Percentiles rank a stretch among this genome's conserved stretches.
Conservation (phyloP, 1,284 basidiomycete species). For the Afroboletus lepidellus region DNA sequence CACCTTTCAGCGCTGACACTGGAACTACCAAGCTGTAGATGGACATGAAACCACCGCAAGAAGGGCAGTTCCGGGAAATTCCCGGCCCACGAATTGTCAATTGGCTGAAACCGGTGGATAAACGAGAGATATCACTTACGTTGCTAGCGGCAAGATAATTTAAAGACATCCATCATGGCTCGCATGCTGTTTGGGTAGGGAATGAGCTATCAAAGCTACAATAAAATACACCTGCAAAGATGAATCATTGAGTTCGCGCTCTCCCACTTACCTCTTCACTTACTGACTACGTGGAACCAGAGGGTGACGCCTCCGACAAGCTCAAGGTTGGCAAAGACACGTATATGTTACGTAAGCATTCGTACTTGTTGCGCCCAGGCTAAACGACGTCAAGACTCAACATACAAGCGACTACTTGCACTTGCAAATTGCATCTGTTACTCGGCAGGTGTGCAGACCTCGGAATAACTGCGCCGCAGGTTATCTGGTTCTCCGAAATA, state of each 20-base stretch:
- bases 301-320: no score
- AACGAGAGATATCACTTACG: not conserved
- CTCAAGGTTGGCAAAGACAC: no score
- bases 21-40: slow-evolving; percentile 32
- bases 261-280: not conserved
- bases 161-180: not conserved
- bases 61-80: not conserved
- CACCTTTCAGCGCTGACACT: slow-evolving; percentile 11
- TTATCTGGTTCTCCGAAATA: slow-evolving; percentile 15
- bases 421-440: slow-evolving; percentile 4
- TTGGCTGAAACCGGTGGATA: not conserved
- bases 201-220: not conserved
- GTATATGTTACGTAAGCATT: not conserved
- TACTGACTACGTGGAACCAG: no score
- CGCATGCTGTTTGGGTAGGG: slow-evolving; percentile 3
- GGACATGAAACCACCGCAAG: not conserved
- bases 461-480: slow-evolving; percentile 15
- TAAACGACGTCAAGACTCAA: not conserved
- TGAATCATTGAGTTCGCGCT: not conserved
- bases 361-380: not conserved
- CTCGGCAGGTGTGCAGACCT: slow-evolving; percentile 1
- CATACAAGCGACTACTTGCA: not conserved
- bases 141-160: not conserved
- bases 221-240: not conserved
- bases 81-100: not conserved